Conservation (phyloP, 2,329 filamentous ascomycete genomes). For the Talaromyces sp. region DNA sequence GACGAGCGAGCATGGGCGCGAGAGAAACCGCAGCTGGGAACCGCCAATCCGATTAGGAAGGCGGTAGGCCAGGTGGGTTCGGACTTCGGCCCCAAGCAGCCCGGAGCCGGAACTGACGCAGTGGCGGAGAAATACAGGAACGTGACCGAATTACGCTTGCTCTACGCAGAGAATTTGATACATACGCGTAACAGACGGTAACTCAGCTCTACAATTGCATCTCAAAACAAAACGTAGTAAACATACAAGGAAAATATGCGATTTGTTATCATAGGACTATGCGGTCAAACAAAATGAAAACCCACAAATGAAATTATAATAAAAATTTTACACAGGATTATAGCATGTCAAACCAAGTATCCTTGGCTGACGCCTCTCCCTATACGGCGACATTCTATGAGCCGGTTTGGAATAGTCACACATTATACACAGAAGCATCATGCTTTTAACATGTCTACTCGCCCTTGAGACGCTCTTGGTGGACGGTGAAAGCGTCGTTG, state of each 20-base stretch:
- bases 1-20: neutral
- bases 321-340: constrained; percentile 9
- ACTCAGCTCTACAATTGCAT: neutral
- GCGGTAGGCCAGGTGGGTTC: neutral
- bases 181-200: neutral
- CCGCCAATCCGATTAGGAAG: neutral
- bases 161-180: neutral
- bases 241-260: neutral
- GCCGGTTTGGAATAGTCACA: neutral
- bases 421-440: neutral
- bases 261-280: neutral
- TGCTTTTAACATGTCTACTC: constrained; percentile 41
- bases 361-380: neutral
- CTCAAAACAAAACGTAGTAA: neutral
- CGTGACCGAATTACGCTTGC: neutral
- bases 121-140: neutral
- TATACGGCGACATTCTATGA: neutral
- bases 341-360: constrained; percentile 2
- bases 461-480: constrained; percentile 63
- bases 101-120: neutral
- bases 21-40: neutral
- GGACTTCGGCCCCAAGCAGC: neutral
- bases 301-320: constrained; percentile 6
- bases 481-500: constrained; percentile 57
- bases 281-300: neutral